Conservation (phyloP, 306 rosid genomes). For the Argentina anserina region DNA sequence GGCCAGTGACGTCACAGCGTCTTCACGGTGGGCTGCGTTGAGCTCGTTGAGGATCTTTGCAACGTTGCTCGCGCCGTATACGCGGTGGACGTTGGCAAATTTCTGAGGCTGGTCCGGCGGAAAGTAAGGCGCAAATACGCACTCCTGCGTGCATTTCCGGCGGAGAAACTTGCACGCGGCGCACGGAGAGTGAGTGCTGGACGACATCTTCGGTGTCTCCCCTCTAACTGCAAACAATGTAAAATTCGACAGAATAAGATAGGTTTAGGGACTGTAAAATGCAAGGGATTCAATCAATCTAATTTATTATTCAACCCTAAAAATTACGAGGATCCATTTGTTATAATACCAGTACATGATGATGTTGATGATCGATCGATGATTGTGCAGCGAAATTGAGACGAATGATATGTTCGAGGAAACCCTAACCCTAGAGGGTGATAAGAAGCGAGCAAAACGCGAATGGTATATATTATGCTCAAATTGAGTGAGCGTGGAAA, state of each 20-base stretch:
- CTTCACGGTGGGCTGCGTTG: constrained; percentile 54
- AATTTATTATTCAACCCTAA: neutral
- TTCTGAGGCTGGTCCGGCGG: constrained; percentile 93
- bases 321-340: constrained; percentile 1
- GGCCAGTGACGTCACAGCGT: constrained; percentile 78
- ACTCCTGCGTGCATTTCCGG: constrained; percentile 86
- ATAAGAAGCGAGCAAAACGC: neutral
- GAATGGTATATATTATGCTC: neutral
- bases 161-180: constrained; percentile 86
- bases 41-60: constrained; percentile 80
- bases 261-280: neutral
- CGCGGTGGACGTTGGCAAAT: constrained; percentile 74
- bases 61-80: constrained; percentile 88
- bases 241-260: neutral
- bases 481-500: neutral
- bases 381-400: neutral
- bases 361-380: neutral
- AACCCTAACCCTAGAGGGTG: constrained; percentile 15
- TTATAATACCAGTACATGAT: neutral
- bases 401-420: neutral
- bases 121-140: constrained; percentile 86
- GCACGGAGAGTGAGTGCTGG: constrained; percentile 67
- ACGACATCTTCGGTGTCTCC: constrained; percentile 18
- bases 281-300: neutral
- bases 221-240: neutral